Evolutionary conservation across 2,329 filamentous ascomycete genomes (phyloP).

Genomic region (Aspergillus phoenicis): DNA sequence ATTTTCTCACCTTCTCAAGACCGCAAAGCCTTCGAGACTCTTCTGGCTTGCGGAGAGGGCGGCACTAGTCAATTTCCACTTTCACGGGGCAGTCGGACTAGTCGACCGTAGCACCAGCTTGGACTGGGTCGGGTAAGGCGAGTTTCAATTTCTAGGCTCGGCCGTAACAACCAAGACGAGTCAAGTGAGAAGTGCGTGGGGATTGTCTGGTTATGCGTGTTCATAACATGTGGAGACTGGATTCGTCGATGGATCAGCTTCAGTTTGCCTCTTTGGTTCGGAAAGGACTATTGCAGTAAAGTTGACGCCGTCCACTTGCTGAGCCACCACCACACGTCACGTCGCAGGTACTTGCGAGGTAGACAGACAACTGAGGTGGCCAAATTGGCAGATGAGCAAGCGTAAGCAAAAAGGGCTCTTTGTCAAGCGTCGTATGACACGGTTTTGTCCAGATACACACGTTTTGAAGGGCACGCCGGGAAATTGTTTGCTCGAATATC

Average conservation of each 20-base stretch:
- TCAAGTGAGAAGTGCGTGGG: neutral
- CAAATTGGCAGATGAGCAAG: neutral
- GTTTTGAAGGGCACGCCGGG: neutral
- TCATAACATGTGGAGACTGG: neutral
- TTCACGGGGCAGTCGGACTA: constrained; percentile 1
- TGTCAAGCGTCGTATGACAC: neutral
- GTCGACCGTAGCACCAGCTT: neutral
- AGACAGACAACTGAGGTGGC: neutral
- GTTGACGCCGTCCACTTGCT: neutral
- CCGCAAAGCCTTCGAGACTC: neutral
- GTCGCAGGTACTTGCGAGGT: neutral
- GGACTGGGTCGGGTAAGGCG: neutral
- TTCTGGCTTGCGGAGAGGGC: neutral
- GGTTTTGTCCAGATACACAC: neutral
- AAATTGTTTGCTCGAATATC: neutral
- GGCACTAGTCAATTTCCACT: neutral
- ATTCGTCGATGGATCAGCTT: neutral
- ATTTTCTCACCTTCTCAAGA: neutral
- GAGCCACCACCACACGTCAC: constrained; percentile 3
- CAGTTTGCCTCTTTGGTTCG: neutral
- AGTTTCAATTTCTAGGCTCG: neutral
- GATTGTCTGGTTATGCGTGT: neutral
- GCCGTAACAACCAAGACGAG: neutral
- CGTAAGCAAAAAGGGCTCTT: neutral
- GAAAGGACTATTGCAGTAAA: neutral